Base-by-base conservation (phyloP, 768 basidiomycete species). In the Hirschioporus abietinus region DNA sequence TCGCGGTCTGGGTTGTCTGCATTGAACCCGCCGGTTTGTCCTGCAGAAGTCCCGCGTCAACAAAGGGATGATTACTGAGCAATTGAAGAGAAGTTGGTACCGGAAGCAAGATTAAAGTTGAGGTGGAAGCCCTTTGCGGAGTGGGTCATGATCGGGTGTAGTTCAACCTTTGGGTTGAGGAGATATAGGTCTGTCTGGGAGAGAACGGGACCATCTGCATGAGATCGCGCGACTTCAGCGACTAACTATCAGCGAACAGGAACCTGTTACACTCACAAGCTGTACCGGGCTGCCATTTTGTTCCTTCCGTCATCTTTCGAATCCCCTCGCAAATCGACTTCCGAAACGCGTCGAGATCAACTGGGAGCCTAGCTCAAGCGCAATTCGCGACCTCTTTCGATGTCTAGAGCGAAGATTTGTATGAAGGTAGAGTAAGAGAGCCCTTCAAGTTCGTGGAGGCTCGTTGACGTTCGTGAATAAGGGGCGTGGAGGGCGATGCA, bases 101-200 rank as follows among this genome's bases (percentile, higher is more conserved):
- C 92, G 25, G 83, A 87, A 7, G 84, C 78, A 4, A 94, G 76
- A 71, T 90, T 88, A 79, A 93, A 91, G 61, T 88, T 82, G 18
- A 94, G 84, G 68, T 86, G 86, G 76, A 90, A 89, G 15, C 71
- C 72, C 7, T 64, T 68, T 68, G 78, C 73, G 27, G 79, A 76
- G 70, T 83, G 83, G 42, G 81, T 79, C 15, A 95, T 83, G 73
- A 93, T 87, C 4, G 92, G 92, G 71, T 95, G 82, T 35, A 94
- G 73, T 71, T 90, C 85, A 1, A 94, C 81, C 18, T 88, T 84
- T 5, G 86, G 83, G 59, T 84, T 81, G 65, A 95, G 84, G 2
- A 94, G 83, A 75, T 92, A 95, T 17, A 95, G 81, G 72, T 94
- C 92, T 0, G 91, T 92, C 72, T 90, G 90, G 1, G 85, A 84